A percentile compares a stretch with the other conserved stretches of the same genome.
phyloP scores from a whole-genome alignment of 83 land plant species.

The Larix sibirica region DNA sequence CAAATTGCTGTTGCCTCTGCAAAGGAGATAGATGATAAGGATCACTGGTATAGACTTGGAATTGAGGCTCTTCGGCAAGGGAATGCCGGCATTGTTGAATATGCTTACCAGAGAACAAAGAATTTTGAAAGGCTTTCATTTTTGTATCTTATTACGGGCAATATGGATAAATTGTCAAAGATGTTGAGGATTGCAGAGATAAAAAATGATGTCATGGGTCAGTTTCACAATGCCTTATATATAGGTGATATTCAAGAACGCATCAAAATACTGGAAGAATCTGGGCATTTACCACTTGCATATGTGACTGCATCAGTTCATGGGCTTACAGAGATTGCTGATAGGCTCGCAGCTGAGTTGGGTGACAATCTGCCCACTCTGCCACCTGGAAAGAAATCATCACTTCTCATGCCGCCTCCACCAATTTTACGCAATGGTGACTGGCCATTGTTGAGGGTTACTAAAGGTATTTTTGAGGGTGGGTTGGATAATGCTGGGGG shows the following conservation, averaged over 20 bases:
- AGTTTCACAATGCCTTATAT: conserved; percentile 74
- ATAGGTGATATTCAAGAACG: conserved; percentile 66
- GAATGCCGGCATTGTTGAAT: conserved; percentile 76
- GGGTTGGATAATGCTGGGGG: conserved; percentile 40
- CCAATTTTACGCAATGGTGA: conserved; percentile 67
- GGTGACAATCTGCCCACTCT: conserved; percentile 61
- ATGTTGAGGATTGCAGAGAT: conserved; percentile 81
- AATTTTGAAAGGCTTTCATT: conserved; percentile 80
- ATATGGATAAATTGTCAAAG: conserved; percentile 67
- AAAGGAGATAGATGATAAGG: conserved; percentile 74
- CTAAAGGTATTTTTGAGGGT: conserved; percentile 77
- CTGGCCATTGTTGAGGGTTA: conserved; percentile 74
- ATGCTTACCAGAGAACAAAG: conserved; percentile 75
- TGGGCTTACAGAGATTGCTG: conserved; percentile 68
- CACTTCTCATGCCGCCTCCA: conserved; percentile 63
- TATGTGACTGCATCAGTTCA: conserved; percentile 69
- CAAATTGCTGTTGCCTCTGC: conserved; percentile 76
- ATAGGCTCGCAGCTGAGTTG: conserved; percentile 53
- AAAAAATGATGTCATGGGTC: conserved; percentile 81
- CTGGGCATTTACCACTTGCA: conserved; percentile 76
- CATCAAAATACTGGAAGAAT: conserved; percentile 60
- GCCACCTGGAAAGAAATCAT: conserved; percentile 45
- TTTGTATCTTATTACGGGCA: conserved; percentile 73
- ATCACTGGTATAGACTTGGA: conserved; percentile 78
- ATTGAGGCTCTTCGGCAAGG: conserved; percentile 80